Percentiles rank a stretch among this genome's conserved stretches.
Conservation (phyloP, 257 asterid species). For the Nicotiana benthamiana region DNA sequence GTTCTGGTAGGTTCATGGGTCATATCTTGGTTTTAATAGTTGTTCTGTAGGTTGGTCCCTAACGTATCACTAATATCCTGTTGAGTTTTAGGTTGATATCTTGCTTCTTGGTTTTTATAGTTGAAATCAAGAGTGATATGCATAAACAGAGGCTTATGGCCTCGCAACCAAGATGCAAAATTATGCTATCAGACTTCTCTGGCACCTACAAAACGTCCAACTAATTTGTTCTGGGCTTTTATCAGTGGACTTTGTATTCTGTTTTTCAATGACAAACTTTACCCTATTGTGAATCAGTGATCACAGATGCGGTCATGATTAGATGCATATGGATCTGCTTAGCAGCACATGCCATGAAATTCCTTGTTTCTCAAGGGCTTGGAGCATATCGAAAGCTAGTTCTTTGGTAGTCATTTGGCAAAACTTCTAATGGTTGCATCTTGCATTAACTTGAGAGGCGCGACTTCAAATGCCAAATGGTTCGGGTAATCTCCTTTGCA, state of each 20-base stretch:
- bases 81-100: too few species aligned
- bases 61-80: too few species aligned
- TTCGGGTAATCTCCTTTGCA: neutral
- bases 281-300: conserved; percentile 30
- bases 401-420: conserved; percentile 1
- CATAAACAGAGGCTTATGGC: neutral
- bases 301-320: conserved; percentile 35
- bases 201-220: neutral
- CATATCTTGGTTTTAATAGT: neutral
- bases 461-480: neutral
- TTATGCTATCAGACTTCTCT: neutral
- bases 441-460: conserved; percentile 5
- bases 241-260: neutral
- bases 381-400: conserved; percentile 17
- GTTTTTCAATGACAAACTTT: neutral
- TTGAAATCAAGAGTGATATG: neutral
- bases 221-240: neutral
- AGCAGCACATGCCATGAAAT: conserved; percentile 47
- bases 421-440: neutral
- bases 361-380: conserved; percentile 29
- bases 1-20: neutral
- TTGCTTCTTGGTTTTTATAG: neutral
- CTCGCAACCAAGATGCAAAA: neutral
- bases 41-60: too few species aligned
- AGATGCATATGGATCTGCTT: conserved; percentile 53